phyloP scores from a whole-genome alignment of 2,329 filamentous ascomycete species.

The Talaromyces marneffei region DNA sequence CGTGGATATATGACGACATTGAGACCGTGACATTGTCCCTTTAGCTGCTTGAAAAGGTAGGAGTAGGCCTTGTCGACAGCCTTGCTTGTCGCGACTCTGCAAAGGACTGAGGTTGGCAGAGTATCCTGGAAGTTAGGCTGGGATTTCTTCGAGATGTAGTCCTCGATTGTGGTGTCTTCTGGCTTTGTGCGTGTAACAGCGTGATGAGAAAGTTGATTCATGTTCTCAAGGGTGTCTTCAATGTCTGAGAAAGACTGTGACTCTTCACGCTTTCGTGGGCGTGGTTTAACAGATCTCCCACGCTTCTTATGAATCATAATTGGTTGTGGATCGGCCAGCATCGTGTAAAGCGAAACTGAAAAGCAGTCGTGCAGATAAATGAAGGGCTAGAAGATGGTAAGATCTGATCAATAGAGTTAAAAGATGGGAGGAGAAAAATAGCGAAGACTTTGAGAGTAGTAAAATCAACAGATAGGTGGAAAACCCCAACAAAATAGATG shows the following conservation, averaged over 20 bases:
- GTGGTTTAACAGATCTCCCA: neutral
- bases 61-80: neutral
- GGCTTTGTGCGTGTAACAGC: neutral
- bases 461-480: neutral
- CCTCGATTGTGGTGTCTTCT: neutral
- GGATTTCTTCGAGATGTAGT: neutral
- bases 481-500: neutral
- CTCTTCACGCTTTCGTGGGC: neutral
- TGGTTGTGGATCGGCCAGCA: neutral
- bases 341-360: neutral
- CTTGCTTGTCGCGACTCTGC: neutral
- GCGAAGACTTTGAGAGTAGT: neutral
- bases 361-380: neutral
- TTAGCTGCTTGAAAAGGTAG: neutral
- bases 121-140: neutral
- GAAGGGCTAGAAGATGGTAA: neutral
- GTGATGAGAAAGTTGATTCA: neutral
- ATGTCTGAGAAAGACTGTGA: neutral
- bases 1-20: neutral
- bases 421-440: neutral
- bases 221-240: neutral
- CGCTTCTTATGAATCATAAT: neutral
- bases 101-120: neutral
- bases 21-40: neutral
- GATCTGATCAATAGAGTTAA: too few species aligned